These are phyloP conservation scores for Hygrocybe punicea DNA, from an alignment of 768 basidiomycete species.

Conservation along the genomic window DNA sequence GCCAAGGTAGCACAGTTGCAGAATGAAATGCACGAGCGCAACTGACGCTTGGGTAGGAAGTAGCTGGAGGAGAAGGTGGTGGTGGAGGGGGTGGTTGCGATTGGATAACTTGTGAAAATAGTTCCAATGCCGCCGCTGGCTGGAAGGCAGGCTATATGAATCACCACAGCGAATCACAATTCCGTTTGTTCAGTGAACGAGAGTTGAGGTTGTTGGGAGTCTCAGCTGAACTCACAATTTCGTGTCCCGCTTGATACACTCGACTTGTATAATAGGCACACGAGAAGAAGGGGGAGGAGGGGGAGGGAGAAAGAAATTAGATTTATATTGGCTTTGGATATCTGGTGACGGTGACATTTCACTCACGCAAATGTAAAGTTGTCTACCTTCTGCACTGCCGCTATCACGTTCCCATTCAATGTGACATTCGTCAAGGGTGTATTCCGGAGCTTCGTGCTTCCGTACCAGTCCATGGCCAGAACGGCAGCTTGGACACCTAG, in stretches of 20 bases:
- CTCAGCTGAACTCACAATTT: slow-evolving; percentile 51
- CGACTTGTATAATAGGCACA: slow-evolving; percentile 37
- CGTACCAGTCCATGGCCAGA: slow-evolving; percentile 46
- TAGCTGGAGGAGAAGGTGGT: too few relatives aligned
- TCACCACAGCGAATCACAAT: not conserved
- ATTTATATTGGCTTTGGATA: not conserved
- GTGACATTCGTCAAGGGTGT: slow-evolving; percentile 54
- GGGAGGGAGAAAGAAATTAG: not conserved
- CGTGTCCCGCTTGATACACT: slow-evolving; percentile 57
- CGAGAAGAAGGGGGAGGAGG: too few relatives aligned
- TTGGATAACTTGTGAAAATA: slow-evolving; percentile 54
- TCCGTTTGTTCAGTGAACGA: not conserved
- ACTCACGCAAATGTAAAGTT: slow-evolving; percentile 67
- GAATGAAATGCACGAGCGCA: too few relatives aligned
- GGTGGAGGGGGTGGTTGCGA: slow-evolving; percentile 51
- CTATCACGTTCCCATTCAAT: slow-evolving; percentile 48
- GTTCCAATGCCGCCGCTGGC: slow-evolving; percentile 53
- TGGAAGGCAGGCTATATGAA: slow-evolving; percentile 55
- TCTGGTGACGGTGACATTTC: not conserved
- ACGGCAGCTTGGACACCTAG: slow-evolving; percentile 44
- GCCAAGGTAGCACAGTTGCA: too few relatives aligned
- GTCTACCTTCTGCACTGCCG: slow-evolving; percentile 60
- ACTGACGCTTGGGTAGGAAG: too few relatives aligned
- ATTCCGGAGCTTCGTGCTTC: slow-evolving; percentile 37
- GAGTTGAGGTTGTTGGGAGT: too few relatives aligned